Evolutionary conservation across 257 asterid genomes (phyloP), one percentile per base, ranked within the genome.

Genomic region (Linderniella brevidens): DNA sequence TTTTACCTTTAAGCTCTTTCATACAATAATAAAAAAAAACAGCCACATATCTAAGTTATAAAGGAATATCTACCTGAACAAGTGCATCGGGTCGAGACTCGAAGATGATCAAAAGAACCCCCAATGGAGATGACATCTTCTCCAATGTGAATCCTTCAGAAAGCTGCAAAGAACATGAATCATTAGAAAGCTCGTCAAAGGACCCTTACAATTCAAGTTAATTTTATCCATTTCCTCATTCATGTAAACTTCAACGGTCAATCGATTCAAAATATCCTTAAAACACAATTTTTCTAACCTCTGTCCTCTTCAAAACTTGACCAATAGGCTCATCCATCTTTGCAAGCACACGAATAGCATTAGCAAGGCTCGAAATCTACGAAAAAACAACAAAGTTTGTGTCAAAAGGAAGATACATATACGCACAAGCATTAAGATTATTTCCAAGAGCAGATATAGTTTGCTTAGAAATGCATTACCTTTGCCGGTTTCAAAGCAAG

Each of bases 21-120:
- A n/a, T 37, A 37, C 8, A 37, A 37, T 37, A 37, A 37, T n/a
- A n/a, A n/a, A n/a, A n/a, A n/a, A n/a, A n/a, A n/a, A n/a, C n/a
- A n/a, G n/a, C n/a, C n/a, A n/a, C n/a, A n/a, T n/a, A n/a, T n/a
- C n/a, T n/a, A n/a, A 25, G 32, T 25, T 25, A 25, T 6, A 25
- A 25, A 3, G 32, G 32, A 15, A 13, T 51, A 14, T 45, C 53
- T 63, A 84, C 90, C 92, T 80, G 93, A 17, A 80, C 86, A 8
- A 84, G 79, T 19, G 95, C 93, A 67, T 84, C 95, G 49, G 95
- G 95, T 11, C 95, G 81, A 54, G 95, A 84, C 68, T 84, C 95
- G 63, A 84, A 80, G 59, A 80, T 75, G 60, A 80, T 70, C 66
- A 84, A 61, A 37, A 84, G 80, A 58, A 84, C 93, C 41, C 95